These are phyloP conservation scores for Apiotrichum sp. DNA, from an alignment of 1,284 basidiomycete genomes.

Conservation along the genomic window DNA sequence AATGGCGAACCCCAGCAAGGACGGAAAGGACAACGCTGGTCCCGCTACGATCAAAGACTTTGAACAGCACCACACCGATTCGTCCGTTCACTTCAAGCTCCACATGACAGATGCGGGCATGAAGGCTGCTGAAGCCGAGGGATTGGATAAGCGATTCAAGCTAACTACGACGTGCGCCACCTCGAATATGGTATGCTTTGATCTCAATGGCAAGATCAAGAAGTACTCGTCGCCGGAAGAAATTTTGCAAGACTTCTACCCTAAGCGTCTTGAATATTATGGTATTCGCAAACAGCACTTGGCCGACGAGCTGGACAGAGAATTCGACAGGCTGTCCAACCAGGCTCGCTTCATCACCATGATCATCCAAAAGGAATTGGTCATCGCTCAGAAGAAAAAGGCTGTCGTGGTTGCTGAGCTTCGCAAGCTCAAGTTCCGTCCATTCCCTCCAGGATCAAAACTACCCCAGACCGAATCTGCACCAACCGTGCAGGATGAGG, in stretches of 20 bases:
- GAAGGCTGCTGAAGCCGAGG: slow-evolving; percentile 81
- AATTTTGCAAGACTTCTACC: slow-evolving; percentile 91
- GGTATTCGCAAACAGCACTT: slow-evolving; percentile 93
- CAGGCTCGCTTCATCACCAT: slow-evolving; percentile 96
- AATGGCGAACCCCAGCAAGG: slow-evolving; percentile 48
- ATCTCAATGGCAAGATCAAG: slow-evolving; percentile 92
- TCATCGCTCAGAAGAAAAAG: slow-evolving; percentile 89
- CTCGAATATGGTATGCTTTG: slow-evolving; percentile 98
- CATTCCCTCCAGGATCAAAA: slow-evolving; percentile 66
- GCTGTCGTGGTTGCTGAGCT: slow-evolving; percentile 78
- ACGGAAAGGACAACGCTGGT: slow-evolving; percentile 53
- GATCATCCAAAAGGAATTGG: slow-evolving; percentile 84
- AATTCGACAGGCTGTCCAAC: slow-evolving; percentile 82
- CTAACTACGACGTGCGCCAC: slow-evolving; percentile 75
- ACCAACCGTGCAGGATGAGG: slow-evolving; percentile 53
- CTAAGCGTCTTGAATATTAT: slow-evolving; percentile 80
- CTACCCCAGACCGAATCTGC: slow-evolving; percentile 64
- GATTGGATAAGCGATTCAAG: slow-evolving; percentile 88
- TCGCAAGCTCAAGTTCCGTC: slow-evolving; percentile 74
- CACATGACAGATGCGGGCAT: slow-evolving; percentile 72
- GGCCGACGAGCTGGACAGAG: slow-evolving; percentile 73
- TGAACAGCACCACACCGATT: slow-evolving; percentile 91
- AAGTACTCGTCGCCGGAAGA: slow-evolving; percentile 87
- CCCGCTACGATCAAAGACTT: slow-evolving; percentile 67
- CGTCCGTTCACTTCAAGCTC: slow-evolving; percentile 84